Evolutionary conservation across 2,329 filamentous ascomycete genomes (phyloP).

Genomic region (Botrytis pseudocinerea): DNA sequence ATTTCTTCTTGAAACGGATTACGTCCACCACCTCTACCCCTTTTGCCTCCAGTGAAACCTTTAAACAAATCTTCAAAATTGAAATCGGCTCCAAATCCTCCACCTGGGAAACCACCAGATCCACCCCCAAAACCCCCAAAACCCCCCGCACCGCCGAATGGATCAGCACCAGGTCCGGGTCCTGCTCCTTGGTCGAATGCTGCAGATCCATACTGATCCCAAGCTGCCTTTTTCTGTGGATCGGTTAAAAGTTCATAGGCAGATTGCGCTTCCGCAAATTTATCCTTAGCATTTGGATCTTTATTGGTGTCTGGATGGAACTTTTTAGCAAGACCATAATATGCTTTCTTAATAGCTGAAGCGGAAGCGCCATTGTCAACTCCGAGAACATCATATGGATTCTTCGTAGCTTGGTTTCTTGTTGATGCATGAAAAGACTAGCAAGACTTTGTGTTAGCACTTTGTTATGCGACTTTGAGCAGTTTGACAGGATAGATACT

Average conservation of each 20-base stretch:
- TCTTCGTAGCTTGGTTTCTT: slow-evolving; percentile 49
- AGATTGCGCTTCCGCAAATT: slow-evolving; percentile 87
- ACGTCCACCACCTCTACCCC: slow-evolving; percentile 50
- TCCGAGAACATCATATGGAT: slow-evolving; percentile 86
- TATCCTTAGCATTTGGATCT: slow-evolving; percentile 88
- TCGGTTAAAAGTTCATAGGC: slow-evolving; percentile 95
- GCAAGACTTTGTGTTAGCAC: slow-evolving; percentile 6
- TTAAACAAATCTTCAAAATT: slow-evolving; percentile 97
- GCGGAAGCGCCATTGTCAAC: slow-evolving; percentile 79
- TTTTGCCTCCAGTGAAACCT: slow-evolving; percentile 61
- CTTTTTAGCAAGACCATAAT: slow-evolving; percentile 96
- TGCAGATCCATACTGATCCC: slow-evolving; percentile 84
- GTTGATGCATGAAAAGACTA: slow-evolving; percentile 40
- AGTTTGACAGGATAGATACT: slow-evolving; percentile 20
- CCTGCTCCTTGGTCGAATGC: slow-evolving; percentile 75
- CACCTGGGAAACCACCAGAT: slow-evolving; percentile 53
- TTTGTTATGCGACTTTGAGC: background rate
- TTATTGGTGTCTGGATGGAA: slow-evolving; percentile 99
- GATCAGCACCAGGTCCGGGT: slow-evolving; percentile 57
- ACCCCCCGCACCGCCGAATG: slow-evolving; percentile 64
- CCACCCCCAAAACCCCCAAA: slow-evolving; percentile 51
- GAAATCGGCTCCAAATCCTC: slow-evolving; percentile 75
- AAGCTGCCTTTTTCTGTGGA: slow-evolving; percentile 88
- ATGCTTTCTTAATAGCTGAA: slow-evolving; percentile 94
- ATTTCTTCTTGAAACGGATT: slow-evolving; percentile 77